phyloP scores from a whole-genome alignment of 495 filamentous ascomycete species.

The Penicillium bovifimosum region DNA sequence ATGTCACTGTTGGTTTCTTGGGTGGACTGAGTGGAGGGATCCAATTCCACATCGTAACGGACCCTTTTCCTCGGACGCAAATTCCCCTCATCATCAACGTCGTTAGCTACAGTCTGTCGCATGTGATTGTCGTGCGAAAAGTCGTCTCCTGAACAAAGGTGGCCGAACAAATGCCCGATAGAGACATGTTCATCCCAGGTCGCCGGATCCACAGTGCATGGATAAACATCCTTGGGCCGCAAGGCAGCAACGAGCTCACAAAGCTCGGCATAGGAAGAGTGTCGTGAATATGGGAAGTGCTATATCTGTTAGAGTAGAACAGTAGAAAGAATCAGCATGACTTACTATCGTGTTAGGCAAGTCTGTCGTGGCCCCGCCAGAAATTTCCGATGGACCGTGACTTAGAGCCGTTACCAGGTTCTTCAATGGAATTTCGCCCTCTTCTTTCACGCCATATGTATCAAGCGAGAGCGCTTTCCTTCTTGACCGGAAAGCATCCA shows the following conservation, averaged over 20 bases:
- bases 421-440: conserved; percentile 41
- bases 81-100: conserved; percentile 15
- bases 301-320: conserved; percentile 12
- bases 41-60: conserved; percentile 19
- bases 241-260: conserved; percentile 65
- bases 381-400: conserved; percentile 9
- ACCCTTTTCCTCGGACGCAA: conserved; percentile 23
- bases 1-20: conserved; percentile 5
- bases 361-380: not conserved
- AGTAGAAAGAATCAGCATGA: not conserved
- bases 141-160: conserved; percentile 51
- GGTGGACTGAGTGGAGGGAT: conserved; percentile 20
- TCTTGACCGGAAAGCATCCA: conserved; percentile 28
- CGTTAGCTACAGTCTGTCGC: conserved; percentile 24
- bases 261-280: conserved; percentile 81
- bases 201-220: conserved; percentile 68
- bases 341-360: conserved; percentile 24
- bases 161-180: conserved; percentile 64
- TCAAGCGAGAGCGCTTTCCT: conserved; percentile 39
- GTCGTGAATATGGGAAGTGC: conserved; percentile 82
- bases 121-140: conserved; percentile 69
- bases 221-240: conserved; percentile 70
- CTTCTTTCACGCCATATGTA: conserved; percentile 34
- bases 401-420: conserved; percentile 37
- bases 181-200: conserved; percentile 59